Evolutionary conservation across 2,329 filamentous ascomycete species (phyloP), one percentile per base, ranked within the genome.

Genomic region (Chaetomiaceae sp.): DNA sequence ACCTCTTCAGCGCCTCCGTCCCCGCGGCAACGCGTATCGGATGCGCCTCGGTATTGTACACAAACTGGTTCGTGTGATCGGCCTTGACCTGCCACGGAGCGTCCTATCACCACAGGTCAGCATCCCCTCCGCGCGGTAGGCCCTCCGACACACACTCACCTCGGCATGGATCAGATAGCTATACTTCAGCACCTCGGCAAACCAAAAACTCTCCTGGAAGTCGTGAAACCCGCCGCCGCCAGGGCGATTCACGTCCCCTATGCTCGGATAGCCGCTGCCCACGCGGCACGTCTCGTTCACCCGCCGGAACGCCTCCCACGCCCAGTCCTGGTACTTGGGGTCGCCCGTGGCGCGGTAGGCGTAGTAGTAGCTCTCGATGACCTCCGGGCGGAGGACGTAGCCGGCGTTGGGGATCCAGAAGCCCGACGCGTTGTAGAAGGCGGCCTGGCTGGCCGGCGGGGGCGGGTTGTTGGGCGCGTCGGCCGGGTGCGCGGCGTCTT

Each of bases 151-250:
- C 18, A 4, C 25, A 61, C 61, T 64, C 61, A 61, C 68, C 55
- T 70, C 73, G 0, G 80, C 76, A 65, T 84, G 82, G 54, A 88
- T 87, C 62, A 95, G 67, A 71, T 88, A 95, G 52, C 79, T 74
- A 67, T 95, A 95, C 76, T 95, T 95, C 68, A 95, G 67, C 57
- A 90, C 86, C 73, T 95, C 90, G 0, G 90, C 89, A 67, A 95
- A 90, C 74, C 87, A 85, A 72, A 94, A 95, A 63, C 86, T 91
- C 71, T 95, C 89, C 75, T 92, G 87, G 66, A 86, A 85, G 67
- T 95, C 81, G 37, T 70, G 68, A 54, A 78, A 82, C 0, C 71
- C 69, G 1, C 86, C 87, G 9, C 87, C 88, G 27, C 74, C 75
- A 3, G 64, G 62, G 3, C 69, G 71, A 60, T 87, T 89, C 41